Evolutionary conservation across 2,329 filamentous ascomycete genomes (phyloP).

Genomic region (Ceratocystis ficicola): DNA sequence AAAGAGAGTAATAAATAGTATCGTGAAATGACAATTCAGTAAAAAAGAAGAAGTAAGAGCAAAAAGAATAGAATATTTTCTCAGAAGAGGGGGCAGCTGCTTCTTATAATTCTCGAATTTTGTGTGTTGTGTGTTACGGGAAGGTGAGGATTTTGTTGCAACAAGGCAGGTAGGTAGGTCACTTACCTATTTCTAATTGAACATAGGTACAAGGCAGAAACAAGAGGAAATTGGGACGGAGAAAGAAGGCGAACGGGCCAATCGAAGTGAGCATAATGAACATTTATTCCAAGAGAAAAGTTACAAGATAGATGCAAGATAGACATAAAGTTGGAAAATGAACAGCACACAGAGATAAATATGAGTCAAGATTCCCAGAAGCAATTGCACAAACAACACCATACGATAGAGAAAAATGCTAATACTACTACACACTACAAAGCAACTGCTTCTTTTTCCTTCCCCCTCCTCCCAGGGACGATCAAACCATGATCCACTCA

Average conservation of each 20-base stretch:
- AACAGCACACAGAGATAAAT: not conserved
- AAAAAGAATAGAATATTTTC: constrained; percentile 16
- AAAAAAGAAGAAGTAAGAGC: constrained; percentile 14
- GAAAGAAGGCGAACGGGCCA: not conserved
- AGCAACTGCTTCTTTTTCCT: not conserved
- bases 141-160: constrained; percentile 8
- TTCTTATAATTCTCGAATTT: not conserved
- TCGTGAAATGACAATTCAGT: constrained; percentile 21
- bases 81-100: constrained; percentile 16
- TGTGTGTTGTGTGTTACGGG: not conserved
- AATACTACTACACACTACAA: not conserved
- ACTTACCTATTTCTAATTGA: not conserved
- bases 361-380: not conserved
- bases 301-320: not conserved
- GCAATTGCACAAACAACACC: not conserved
- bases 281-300: not conserved
- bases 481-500: constrained; percentile 1
- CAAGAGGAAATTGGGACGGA: too few species aligned
- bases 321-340: not conserved
- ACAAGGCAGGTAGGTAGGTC: not conserved
- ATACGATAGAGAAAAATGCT: not conserved
- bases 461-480: not conserved
- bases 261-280: not conserved
- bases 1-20: not conserved
- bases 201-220: not conserved